Evolutionary conservation across 2,329 filamentous ascomycete species (phyloP), one percentile per base, ranked within the genome.

Genomic region (Exophiala dermatitidis): DNA sequence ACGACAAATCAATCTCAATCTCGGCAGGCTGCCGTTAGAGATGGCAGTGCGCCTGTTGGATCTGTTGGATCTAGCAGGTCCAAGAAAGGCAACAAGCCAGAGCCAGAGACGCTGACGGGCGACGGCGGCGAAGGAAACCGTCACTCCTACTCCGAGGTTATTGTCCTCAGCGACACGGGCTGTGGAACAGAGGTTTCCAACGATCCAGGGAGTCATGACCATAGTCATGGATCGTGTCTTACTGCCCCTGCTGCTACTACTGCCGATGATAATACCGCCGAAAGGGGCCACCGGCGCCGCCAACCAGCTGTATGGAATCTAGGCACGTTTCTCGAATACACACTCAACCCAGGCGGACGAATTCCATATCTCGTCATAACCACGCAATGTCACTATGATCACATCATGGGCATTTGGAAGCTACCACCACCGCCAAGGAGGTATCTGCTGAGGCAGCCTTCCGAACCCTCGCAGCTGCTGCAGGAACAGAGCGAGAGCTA

Each of bases 391-490:
- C 60, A 62, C 33, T 61, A 61, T 34, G 9, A 69, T 59, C 28
- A 71, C 65, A 56, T 76, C 72, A 40, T 60, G 44, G 64, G 62
- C 19, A 50, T 67, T 55, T 40, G 59, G 50, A 56, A 60, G 29
- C 46, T 62, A 26, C 52, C 52, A 5, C 40, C 50, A 4, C 44
- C 46, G 3, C 32, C 49, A n/a, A 31, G 28, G 38, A n/a, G 8
- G 26, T 12, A 30, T 12, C 42, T 12, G 42, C n/a, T 8, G 8
- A 40, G 28, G 2, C 45, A 29, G 19, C 30, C n/a, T 30, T 30
- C 12, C 8, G 37, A n/a, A 29, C 7, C 5, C 19, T 19, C 19
- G 19, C 19, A 19, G 19, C 19, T 19, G 19, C 19, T 19, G 19
- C 19, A 19, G 19, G 19, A 19, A 19, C 19, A 19, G 19, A 19